Evolutionary conservation across 306 rosid genomes (phyloP), one percentile per base, ranked within the genome.

Genomic region (Amphicarpaea edgeworthii): DNA sequence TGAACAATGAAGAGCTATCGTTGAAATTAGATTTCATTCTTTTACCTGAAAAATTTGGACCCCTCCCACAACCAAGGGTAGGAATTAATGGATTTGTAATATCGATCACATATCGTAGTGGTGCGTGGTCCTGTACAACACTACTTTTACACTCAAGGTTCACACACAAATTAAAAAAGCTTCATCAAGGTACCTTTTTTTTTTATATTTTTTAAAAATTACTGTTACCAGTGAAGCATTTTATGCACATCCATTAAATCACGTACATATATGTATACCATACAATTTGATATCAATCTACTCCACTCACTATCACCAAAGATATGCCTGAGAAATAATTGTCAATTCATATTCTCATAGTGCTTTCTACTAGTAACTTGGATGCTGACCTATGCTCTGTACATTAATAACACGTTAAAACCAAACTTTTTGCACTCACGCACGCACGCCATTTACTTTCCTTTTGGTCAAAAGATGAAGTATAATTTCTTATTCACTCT

Each of bases 11-110:
- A 71, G 69, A 57, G 38, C 43, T 12, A 74, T 66, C 49, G 77
- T 50, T 58, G 53, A 17, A 65, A 28, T 28, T 28, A 83, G 26
- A 78, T 86, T 72, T 71, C 69, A 81, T 83, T 83, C 84, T 75
- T 79, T 20, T n/a, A 55, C 37, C 75, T 50, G 54, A 54, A 64
- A 76, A 65, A 12, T 46, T 79, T 75, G 84, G 84, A 79, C 79
- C 84, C 86, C 78, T 66, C 75, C 82, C 61, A 46, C 30, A 64
- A 50, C 7, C 59, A 76, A 51, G 80, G 72, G 64, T 26, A 21
- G 12, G 10, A 75, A 63, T 50, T 75, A 37, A 50, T 75, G 79
- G 73, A 3, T 51, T 64, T 51, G 66, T 45, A n/a, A n/a, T n/a
- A n/a, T n/a, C n/a, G n/a, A 65, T 76, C 32, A 20, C 20, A 49